Evolutionary conservation across 768 basidiomycete genomes (phyloP), one percentile per base, ranked within the genome.

Genomic region (Rhodotorula paludigena): DNA sequence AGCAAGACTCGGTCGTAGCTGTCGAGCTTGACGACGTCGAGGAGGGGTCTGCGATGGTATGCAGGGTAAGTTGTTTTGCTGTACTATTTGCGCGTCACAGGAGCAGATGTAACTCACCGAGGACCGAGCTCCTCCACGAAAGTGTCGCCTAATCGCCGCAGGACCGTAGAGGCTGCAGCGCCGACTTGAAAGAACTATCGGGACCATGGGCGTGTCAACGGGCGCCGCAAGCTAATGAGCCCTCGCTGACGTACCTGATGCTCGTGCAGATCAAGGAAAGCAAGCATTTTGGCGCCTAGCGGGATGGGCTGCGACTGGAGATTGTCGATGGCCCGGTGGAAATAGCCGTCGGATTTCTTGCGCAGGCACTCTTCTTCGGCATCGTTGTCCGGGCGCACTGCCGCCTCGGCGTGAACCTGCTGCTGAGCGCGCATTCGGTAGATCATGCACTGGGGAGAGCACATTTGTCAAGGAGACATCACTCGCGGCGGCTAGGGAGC

Each of bases 271-370:
- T 69, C 68, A 5, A 63, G 33, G 8, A 48, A 32, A 0, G 63
- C 59, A 16, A 64, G 57, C 3, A 70, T 28, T n/a, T 70, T 65
- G 33, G 69, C 64, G 11, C 62, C 60, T 32, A 70, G 61, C 21
- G 69, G 69, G 32, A 70, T 57, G 23, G 51, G 39, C 42, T 54
- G 45, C 5, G 14, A 36, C 11, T 51, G 41, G 14, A 67, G 48
- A 21, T 54, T 49, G 42, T 60, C 57, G 45, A 71, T 47, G 15
- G 68, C 59, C 8, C 36, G 32, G n/a, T 64, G 60, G n/a, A 64
- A 69, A 51, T 64, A 63, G 20, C 32, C 28, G 39, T 69, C 55
- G 28, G 54, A 48, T 25, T 57, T 57, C 15, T 49, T 60, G 23
- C 61, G 38, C 2, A 69, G 54, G 10, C 45, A 23, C 21, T 36